phyloP scores from a whole-genome alignment of 2,329 filamentous ascomycete species.

The Fusarium robinianum region DNA sequence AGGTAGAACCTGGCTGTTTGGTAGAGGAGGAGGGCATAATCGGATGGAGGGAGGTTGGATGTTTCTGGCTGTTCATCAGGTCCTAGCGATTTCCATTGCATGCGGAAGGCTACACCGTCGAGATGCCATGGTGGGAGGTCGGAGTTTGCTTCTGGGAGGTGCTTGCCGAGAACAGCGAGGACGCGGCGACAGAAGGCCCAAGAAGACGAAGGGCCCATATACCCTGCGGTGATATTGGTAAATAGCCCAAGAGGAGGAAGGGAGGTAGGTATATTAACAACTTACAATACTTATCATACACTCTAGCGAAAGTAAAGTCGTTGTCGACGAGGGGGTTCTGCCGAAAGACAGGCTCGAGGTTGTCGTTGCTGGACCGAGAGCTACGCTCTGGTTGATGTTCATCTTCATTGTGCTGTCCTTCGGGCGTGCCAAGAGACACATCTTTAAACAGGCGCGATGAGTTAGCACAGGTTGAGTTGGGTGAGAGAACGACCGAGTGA shows the following conservation, averaged over 20 bases:
- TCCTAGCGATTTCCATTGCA: conserved; percentile 27
- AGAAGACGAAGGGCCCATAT: conserved; percentile 35
- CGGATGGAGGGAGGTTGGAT: conserved; percentile 26
- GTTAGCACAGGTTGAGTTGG: background rate
- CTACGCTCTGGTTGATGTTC: conserved; percentile 7
- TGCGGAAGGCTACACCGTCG: conserved; percentile 32
- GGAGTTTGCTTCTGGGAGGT: conserved; percentile 30
- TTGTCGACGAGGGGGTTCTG: conserved; percentile 35
- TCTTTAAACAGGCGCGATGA: background rate
- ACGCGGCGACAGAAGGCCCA: conserved; percentile 36
- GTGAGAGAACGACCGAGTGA: no score
- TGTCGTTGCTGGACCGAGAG: conserved; percentile 1
- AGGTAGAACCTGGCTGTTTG: conserved; percentile 35
- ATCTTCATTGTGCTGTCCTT: background rate
- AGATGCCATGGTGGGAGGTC: conserved; percentile 34
- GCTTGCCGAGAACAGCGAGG: conserved; percentile 30
- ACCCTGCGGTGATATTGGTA: conserved; percentile 18
- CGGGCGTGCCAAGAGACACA: conserved; percentile 12
- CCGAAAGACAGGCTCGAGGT: conserved; percentile 30
- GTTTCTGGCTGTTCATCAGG: conserved; percentile 30
- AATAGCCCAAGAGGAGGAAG: fast-evolving
- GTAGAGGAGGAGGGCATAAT: conserved; percentile 32
- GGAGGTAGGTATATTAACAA: no score
- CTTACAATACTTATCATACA: conserved; percentile 29
- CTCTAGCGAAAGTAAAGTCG: conserved; percentile 32